Evolutionary conservation across 1,284 basidiomycete genomes (phyloP).

Genomic region (Tremellales sp.): DNA sequence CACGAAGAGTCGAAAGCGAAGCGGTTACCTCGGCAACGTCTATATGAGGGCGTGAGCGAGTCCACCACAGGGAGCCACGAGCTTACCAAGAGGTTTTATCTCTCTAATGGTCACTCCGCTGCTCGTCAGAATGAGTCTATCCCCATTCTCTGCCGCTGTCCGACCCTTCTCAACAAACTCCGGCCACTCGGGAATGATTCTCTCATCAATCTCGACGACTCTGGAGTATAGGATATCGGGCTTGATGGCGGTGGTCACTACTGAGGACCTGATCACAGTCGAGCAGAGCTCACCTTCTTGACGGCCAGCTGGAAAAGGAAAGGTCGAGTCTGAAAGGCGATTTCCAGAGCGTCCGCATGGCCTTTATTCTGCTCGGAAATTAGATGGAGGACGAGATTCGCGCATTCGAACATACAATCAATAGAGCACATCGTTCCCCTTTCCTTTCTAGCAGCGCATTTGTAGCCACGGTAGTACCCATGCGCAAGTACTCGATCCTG

Average conservation of each 20-base stretch:
- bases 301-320: slow-evolving; percentile 49
- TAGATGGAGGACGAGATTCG: neutral
- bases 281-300: slow-evolving; percentile 40
- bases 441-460: slow-evolving; percentile 49
- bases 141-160: slow-evolving; percentile 4
- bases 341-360: slow-evolving; percentile 47
- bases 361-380: slow-evolving; percentile 40
- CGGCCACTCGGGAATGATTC: slow-evolving; percentile 40
- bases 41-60: neutral
- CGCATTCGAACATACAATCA: slow-evolving; percentile 1
- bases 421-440: slow-evolving; percentile 23
- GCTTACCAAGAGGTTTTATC: neutral
- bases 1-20: slow-evolving; percentile 5
- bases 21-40: neutral
- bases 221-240: slow-evolving; percentile 43
- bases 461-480: slow-evolving; percentile 49
- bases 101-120: neutral
- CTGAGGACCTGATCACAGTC: slow-evolving; percentile 4
- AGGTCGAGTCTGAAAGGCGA: slow-evolving; percentile 47
- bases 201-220: slow-evolving; percentile 51
- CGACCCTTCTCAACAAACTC: slow-evolving; percentile 5
- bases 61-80: neutral
- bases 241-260: slow-evolving; percentile 49
- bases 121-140: slow-evolving; percentile 8
- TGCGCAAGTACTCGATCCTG: slow-evolving; percentile 38